Evolutionary conservation across 768 basidiomycete species (phyloP), one percentile per base, ranked within the genome.

Genomic region (Leccinum boreale): DNA sequence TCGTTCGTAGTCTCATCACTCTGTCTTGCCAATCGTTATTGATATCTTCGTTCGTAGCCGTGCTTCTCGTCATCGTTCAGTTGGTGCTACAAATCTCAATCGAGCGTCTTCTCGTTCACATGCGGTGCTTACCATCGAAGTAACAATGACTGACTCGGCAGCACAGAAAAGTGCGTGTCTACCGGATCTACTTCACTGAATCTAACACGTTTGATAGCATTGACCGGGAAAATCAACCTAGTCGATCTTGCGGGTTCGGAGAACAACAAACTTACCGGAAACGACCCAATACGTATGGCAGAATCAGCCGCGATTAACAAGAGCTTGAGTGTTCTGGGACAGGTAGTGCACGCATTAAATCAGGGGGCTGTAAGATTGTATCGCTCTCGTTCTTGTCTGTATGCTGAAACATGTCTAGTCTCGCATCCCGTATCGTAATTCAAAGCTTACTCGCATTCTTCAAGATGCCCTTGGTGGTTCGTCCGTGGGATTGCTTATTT

Each of bases 261-360:
- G 74, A 94, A 94, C 66, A 94, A 94, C 71, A 94, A 91, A 79
- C 78, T 89, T 26, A 94, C 94, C 4, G 92, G 93, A 5, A 94
- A 94, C 62, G 89, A 94, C 67, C 77, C 85, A 1, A 85, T 82
- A n/a, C 85, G 94, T 2, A 92, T 94, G 87, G 84, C 86, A 3
- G 94, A 96, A 73, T 90, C 89, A 4, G 75, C 89, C 3, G 92
- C 92, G 17, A 96, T 96, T 69, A 96, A 96, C 74, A 92, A 90
- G 69, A 91, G 89, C 6, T 73, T 96, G 49, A 90, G 90, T 59
- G 89, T 89, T 9, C 81, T 96, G 3, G 91, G 92, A 2, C 91
- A 92, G 71, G 92, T 94, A 5, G 90, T 95, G 3, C 86, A 92
- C 67, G 90, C 92, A 10, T 75, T 94, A 26, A 94, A 91, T 63